Percentiles rank a stretch among this genome's conserved stretches.
Conservation (phyloP, 345 rosid species). For the rapeseed (Brassica napus) region DNA sequence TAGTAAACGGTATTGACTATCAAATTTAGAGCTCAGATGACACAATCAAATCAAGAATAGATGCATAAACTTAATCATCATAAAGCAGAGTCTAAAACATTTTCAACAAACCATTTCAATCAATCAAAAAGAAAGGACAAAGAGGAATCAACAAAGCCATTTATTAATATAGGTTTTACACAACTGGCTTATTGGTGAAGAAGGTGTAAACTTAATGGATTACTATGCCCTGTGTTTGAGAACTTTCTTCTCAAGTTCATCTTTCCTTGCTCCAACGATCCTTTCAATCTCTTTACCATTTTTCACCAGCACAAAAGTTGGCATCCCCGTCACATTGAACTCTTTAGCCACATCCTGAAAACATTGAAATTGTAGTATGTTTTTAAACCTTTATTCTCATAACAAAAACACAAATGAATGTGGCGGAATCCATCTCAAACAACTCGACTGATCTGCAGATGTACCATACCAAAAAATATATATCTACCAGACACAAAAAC, state of each 20-base stretch:
- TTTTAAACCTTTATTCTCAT: not conserved
- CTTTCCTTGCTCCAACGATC: constrained; percentile 60
- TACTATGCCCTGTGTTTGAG: constrained; percentile 34
- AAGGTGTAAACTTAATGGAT: not conserved
- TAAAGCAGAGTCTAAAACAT: not conserved
- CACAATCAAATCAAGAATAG: not conserved
- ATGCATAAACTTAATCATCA: not conserved
- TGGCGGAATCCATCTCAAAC: not conserved
- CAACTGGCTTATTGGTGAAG: not conserved
- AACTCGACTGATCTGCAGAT: not conserved
- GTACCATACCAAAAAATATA: not conserved
- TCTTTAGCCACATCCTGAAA: constrained; percentile 71
- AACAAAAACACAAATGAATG: not conserved
- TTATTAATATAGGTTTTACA: constrained; percentile 13
- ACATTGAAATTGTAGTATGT: not conserved
- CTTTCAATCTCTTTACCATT: constrained; percentile 70
- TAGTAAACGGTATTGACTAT: not conserved
- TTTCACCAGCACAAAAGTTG: constrained; percentile 87
- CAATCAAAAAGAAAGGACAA: not conserved
- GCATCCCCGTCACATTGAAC: constrained; percentile 77
- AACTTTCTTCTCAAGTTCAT: constrained; percentile 67
- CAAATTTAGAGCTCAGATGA: not conserved
- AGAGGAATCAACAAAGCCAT: constrained; percentile 5
- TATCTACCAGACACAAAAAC: not conserved
- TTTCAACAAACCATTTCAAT: constrained; percentile 2